Percentiles rank a stretch among this genome's conserved stretches.
Evolutionary conservation across 768 basidiomycete genomes (phyloP).

Genomic region (Tephrocybe sp.): DNA sequence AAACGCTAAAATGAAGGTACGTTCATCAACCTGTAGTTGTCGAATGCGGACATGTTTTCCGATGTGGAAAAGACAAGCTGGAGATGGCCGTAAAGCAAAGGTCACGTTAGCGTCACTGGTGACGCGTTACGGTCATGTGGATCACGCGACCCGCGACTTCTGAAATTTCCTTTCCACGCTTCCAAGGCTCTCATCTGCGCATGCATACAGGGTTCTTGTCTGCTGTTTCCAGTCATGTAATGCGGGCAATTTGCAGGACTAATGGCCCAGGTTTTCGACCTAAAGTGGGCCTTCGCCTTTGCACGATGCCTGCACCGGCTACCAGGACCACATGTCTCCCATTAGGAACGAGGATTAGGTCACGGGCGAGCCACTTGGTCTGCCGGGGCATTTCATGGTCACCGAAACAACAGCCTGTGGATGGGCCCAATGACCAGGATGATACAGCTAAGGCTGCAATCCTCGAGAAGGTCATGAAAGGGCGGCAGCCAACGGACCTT

Average conservation of each 20-base stretch:
- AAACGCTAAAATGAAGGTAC: constrained; percentile 15
- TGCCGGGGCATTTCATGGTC: constrained; percentile 33
- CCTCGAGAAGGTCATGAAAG: constrained; percentile 83
- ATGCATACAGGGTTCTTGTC: constrained; percentile 42
- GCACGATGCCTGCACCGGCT: background rate
- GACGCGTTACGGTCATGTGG: constrained; percentile 17
- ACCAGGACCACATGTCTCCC: constrained; percentile 2
- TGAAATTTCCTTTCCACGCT: constrained; percentile 17
- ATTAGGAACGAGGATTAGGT: constrained; percentile 6
- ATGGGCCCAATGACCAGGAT: constrained; percentile 52
- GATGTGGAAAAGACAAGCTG: constrained; percentile 4
- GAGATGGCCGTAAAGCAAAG: constrained; percentile 3
- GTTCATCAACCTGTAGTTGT: background rate
- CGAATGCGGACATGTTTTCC: constrained; percentile 19
- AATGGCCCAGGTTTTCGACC: background rate
- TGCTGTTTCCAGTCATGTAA: constrained; percentile 38
- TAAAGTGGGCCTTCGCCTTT: constrained; percentile 2
- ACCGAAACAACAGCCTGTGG: constrained; percentile 29
- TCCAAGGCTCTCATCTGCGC: constrained; percentile 30
- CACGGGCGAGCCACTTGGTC: constrained; percentile 3
- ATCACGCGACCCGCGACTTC: constrained; percentile 14
- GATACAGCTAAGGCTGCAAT: constrained; percentile 72
- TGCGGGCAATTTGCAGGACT: constrained; percentile 24
- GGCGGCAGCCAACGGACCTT: constrained; percentile 84
- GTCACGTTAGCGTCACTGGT: constrained; percentile 17